Evolutionary conservation across 2,329 filamentous ascomycete genomes (phyloP).

Genomic region (Gyromitra esculenta): DNA sequence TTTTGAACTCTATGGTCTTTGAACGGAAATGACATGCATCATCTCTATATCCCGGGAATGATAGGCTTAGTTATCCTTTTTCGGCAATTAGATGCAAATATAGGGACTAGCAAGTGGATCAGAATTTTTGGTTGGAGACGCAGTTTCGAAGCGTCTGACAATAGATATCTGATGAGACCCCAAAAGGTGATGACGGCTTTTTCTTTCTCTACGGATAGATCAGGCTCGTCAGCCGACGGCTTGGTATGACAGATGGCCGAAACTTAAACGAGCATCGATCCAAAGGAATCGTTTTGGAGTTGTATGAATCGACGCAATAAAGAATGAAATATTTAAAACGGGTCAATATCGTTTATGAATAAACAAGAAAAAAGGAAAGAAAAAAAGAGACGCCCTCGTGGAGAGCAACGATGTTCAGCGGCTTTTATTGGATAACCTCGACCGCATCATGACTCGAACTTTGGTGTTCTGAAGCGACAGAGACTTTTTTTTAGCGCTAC

Average conservation of each 20-base stretch:
- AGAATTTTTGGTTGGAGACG: conserved; percentile 34
- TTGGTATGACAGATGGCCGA: conserved; percentile 35
- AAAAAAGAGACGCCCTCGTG: conserved; percentile 18
- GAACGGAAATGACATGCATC: conserved; percentile 35
- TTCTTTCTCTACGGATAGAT: conserved; percentile 35
- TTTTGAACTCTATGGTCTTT: conserved; percentile 25
- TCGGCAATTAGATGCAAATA: conserved; percentile 41
- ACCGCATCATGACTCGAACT: conserved; percentile 48
- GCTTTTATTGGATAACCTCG: conserved; percentile 38
- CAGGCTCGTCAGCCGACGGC: conserved; percentile 41
- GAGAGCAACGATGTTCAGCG: conserved; percentile 26
- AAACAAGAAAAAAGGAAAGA: conserved; percentile 45
- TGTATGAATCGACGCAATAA: conserved; percentile 34
- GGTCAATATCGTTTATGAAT: conserved; percentile 31
- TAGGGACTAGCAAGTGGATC: conserved; percentile 30
- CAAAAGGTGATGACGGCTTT: conserved; percentile 5
- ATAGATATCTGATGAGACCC: conserved; percentile 38
- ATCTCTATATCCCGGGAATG: conserved; percentile 27
- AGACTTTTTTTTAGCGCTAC: conserved; percentile 23
- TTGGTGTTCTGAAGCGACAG: conserved; percentile 1
- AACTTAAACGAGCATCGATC: conserved; percentile 42
- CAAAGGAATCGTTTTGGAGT: conserved; percentile 25
- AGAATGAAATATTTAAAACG: conserved; percentile 25
- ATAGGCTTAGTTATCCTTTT: conserved; percentile 30
- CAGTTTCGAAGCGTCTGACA: conserved; percentile 47